Conservation (phyloP, 257 asterid species). For the Solanum chiquidenum region DNA sequence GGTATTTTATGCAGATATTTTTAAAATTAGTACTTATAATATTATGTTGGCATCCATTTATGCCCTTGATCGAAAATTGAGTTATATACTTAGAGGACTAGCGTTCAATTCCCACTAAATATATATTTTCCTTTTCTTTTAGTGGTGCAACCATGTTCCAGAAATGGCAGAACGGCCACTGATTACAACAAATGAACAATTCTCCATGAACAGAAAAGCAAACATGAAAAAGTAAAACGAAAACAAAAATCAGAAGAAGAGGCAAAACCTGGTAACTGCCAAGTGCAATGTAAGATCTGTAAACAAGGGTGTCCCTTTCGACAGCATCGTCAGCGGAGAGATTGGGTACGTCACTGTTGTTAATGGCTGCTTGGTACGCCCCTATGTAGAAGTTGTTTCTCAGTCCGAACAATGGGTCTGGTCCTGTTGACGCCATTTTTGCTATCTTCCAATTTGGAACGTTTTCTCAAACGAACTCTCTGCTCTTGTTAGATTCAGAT, state of each 20-base stretch:
- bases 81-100: neutral
- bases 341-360: conserved; percentile 81
- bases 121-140: neutral
- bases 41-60: neutral
- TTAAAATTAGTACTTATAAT: neutral
- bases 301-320: conserved; percentile 74
- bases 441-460: neutral
- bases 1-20: neutral
- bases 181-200: neutral
- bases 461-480: neutral
- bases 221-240: neutral
- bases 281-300: conserved; percentile 84
- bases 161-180: neutral
- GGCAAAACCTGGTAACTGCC: conserved; percentile 68
- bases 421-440: conserved; percentile 50
- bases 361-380: conserved; percentile 93
- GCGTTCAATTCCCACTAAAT: neutral
- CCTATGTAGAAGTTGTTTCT: conserved; percentile 85
- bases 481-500: neutral
- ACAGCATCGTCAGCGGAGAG: conserved; percentile 68
- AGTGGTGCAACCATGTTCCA: neutral
- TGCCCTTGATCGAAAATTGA: neutral
- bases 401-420: conserved; percentile 78
- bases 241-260: neutral
- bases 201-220: neutral